These are phyloP conservation scores for Trypanosoma grayi DNA, from an alignment of 208 protist species.

Conservation along the genomic window DNA sequence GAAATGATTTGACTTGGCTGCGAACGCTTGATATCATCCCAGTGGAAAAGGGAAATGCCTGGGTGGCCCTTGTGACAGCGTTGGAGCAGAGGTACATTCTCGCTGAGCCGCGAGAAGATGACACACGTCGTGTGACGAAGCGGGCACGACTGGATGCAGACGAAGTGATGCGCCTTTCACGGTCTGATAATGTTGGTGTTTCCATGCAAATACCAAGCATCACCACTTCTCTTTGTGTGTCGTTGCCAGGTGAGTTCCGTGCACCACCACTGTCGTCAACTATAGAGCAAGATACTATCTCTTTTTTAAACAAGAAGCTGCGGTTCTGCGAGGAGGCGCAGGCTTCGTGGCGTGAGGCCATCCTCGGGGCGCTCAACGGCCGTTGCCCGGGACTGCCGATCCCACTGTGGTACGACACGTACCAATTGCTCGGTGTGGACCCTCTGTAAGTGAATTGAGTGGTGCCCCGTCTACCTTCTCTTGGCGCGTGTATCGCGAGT, in stretches of 20 bases:
- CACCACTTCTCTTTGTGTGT: conserved; percentile 47
- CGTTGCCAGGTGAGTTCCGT: conserved; percentile 58
- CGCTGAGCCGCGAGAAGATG: conserved; percentile 28
- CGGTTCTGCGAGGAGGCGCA: conserved; percentile 44
- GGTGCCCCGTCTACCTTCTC: not conserved
- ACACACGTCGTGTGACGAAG: conserved; percentile 26
- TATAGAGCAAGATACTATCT: conserved; percentile 51
- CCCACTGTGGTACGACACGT: conserved; percentile 78
- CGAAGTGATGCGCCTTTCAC: conserved; percentile 6
- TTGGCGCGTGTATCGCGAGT: conserved; percentile 9
- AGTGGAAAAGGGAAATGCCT: conserved; percentile 37
- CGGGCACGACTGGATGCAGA: conserved; percentile 28
- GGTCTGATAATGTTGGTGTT: conserved; percentile 52
- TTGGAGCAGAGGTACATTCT: conserved; percentile 78
- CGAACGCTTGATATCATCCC: conserved; percentile 49
- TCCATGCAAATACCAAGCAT: conserved; percentile 45
- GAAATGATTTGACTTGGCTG: conserved; percentile 62
- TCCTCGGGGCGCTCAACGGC: conserved; percentile 19
- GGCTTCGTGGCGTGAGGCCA: conserved; percentile 38
- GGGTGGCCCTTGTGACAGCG: conserved; percentile 46
- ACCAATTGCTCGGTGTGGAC: conserved; percentile 56
- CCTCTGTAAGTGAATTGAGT: not conserved
- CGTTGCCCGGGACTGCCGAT: conserved; percentile 25
- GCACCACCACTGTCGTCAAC: conserved; percentile 50
- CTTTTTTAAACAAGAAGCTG: conserved; percentile 52